These are phyloP conservation scores for Selenicereus undatus DNA, from an alignment of 148 eudicot genomes.

Conservation along the genomic window DNA sequence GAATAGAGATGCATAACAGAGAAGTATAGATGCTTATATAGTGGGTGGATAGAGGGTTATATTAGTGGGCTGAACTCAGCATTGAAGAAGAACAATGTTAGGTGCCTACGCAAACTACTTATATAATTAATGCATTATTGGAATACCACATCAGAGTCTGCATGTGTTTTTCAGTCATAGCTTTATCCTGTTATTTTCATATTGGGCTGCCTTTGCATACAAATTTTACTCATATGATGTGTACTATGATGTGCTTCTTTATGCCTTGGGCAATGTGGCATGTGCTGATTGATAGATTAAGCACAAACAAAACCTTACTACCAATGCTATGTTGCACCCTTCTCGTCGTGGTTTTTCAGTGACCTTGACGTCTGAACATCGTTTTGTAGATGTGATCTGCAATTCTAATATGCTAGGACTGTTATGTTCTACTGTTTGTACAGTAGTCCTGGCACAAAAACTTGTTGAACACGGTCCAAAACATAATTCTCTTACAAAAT, in stretches of 20 bases:
- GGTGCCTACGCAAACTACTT: conserved; percentile 44
- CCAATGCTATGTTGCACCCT: background rate
- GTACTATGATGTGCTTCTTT: background rate
- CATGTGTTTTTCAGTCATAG: conserved; percentile 22
- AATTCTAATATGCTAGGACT: background rate
- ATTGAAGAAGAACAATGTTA: conserved; percentile 20
- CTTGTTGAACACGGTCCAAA: background rate
- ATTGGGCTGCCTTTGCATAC: background rate
- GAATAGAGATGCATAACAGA: conserved; percentile 25
- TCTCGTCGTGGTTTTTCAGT: background rate
- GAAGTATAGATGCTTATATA: conserved; percentile 47
- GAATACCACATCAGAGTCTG: conserved; percentile 26
- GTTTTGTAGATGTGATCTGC: background rate
- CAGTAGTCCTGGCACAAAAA: background rate
- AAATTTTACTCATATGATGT: background rate
- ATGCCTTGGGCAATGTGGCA: conserved; percentile 4
- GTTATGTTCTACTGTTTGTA: background rate
- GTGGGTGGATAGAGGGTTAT: conserved; percentile 29
- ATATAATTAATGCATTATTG: conserved; percentile 10
- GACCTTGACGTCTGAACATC: background rate
- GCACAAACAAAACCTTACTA: background rate
- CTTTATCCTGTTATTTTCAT: conserved; percentile 15
- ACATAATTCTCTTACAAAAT: background rate
- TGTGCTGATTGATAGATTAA: background rate
- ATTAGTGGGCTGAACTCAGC: conserved; percentile 32